Base-by-base conservation (phyloP, 1,284 basidiomycete genomes). In the Sphaerobolus stellatus region DNA sequence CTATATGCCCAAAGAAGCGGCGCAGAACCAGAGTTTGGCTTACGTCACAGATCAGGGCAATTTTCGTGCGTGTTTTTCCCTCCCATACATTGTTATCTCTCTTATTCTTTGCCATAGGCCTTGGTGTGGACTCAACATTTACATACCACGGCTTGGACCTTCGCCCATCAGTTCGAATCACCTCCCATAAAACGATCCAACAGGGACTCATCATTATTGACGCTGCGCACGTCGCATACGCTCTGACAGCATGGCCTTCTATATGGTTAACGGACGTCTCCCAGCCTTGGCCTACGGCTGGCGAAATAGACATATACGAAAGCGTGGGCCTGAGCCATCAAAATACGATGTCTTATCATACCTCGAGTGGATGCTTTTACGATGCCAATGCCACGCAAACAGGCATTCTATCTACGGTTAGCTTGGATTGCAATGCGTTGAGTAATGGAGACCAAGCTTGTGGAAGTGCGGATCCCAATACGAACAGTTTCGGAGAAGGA, bases 251-350 rank as follows among this genome's bases (percentile, higher is more conserved):
- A 4, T 54, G 52, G 52, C 52, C 52, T 16, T 33, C 56, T 4
- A 54, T 59, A 43, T 59, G 58, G 58, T 28, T 49, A 20, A 50
- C 27, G 18, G 53, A 47, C 16, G 46, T 47, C 5, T 33, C 38
- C 18, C 34, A 38, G 6, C 63, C 63, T 18, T 73, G 71, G 71
- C 71, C 71, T 0, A 52, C 50, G n/a, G 71, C 70, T 2, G 73
- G 73, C 14, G 74, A 76, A 56, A 73, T 75, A 46, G 73, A 76
- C 60, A 72, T 74, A 20, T 67, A 72, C 56, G 74, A 75, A 58
- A 67, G 68, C 11, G 68, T 69, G 48, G 69, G 74, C 56, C 63
- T 62, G 20, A 59, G 59, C 30, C 45, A 25, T 14, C 41, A 48
- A 13, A 68, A 69, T 49, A 62, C 64, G 50, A 62, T 64, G 54